phyloP scores from a whole-genome alignment of 345 rosid species.

The Eucalyptus erythrocorys region DNA sequence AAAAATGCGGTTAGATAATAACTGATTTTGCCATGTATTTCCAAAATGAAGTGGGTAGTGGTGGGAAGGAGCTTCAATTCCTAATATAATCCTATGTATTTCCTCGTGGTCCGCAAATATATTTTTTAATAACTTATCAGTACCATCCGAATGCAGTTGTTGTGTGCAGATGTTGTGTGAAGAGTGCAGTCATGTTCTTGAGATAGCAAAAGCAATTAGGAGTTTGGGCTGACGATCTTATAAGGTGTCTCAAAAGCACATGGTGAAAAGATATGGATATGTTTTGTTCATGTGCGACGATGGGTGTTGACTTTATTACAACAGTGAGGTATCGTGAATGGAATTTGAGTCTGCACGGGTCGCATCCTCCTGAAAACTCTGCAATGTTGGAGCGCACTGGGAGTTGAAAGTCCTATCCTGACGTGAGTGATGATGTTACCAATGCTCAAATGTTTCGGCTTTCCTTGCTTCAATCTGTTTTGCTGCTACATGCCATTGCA shows the following conservation, averaged over 20 bases:
- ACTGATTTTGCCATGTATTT: not conserved
- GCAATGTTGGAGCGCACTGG: not conserved
- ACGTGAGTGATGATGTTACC: not conserved
- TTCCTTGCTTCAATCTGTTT: not conserved
- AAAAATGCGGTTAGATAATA: not conserved
- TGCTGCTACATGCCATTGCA: not conserved
- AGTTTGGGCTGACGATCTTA: conserved; percentile 67
- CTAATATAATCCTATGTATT: not conserved
- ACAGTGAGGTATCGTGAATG: not conserved
- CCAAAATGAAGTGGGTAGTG: not conserved
- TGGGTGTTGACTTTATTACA: not conserved
- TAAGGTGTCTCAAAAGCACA: conserved; percentile 68
- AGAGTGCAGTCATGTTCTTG: conserved; percentile 83
- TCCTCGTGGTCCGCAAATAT: not conserved
- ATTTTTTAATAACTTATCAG: not conserved
- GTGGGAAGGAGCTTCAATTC: not conserved
- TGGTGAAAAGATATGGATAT: conserved; percentile 70
- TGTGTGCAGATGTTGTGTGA: conserved; percentile 69
- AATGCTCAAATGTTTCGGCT: not conserved
- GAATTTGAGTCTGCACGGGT: not conserved
- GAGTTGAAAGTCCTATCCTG: not conserved
- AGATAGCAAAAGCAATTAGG: conserved; percentile 79
- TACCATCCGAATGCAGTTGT: not conserved
- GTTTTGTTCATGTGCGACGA: conserved; percentile 9
- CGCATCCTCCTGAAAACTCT: not conserved